Conservation (phyloP, 169 alveolate species). For the Cryptosporidium felis region DNA sequence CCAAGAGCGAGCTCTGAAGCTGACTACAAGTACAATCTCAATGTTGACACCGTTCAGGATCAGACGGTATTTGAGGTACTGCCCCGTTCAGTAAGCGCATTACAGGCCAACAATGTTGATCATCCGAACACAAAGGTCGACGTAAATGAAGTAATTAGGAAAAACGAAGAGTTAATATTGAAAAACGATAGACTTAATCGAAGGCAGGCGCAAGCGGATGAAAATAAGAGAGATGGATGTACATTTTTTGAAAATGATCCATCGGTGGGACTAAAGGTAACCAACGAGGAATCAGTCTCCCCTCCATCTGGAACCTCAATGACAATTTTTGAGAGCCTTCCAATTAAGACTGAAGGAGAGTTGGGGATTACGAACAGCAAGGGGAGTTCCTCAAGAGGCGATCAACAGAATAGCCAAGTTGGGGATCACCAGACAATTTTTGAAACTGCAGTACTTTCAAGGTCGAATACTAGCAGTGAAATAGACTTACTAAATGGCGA, state of each 20-base stretch:
- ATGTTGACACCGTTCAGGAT: constrained; percentile 12
- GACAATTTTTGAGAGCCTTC: constrained; percentile 50
- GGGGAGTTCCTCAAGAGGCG: too few species aligned
- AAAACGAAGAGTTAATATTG: neutral
- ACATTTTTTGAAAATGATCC: neutral
- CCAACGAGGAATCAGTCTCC: constrained; percentile 42
- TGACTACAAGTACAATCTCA: constrained; percentile 30
- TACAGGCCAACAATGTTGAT: neutral
- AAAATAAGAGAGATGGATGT: neutral
- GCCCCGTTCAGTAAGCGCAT: constrained; percentile 10
- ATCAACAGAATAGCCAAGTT: neutral
- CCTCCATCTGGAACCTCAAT: constrained; percentile 53
- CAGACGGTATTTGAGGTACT: constrained; percentile 8
- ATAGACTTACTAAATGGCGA: neutral
- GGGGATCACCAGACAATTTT: constrained; percentile 20
- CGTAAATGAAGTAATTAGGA: neutral
- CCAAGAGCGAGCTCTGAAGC: constrained; percentile 17
- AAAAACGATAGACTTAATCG: neutral
- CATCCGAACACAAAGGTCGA: neutral
- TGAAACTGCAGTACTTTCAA: constrained; percentile 27
- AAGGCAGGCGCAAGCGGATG: neutral
- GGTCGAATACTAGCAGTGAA: neutral
- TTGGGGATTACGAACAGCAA: too few species aligned
- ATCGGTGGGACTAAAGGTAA: neutral
- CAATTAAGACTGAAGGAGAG: constrained; percentile 9